phyloP scores from a whole-genome alignment of 176 grass and related monocot genomes.

The Avena sativa region DNA sequence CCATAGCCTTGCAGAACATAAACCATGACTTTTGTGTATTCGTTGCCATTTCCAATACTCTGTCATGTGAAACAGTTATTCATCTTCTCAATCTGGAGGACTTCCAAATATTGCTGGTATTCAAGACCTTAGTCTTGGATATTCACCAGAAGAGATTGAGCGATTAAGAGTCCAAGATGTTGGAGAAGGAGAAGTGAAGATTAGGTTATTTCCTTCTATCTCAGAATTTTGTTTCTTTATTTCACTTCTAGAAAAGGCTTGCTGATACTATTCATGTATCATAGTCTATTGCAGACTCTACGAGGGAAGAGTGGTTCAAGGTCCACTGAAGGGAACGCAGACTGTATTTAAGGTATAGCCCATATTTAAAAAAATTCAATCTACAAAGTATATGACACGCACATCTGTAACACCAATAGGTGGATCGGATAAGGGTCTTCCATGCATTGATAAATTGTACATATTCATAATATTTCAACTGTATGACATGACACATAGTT shows the following conservation, averaged over 20 bases:
- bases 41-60: slow-evolving; percentile 20
- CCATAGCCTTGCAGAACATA: not conserved
- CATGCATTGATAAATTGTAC: slow-evolving; percentile 27
- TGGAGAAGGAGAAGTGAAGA: slow-evolving; percentile 93
- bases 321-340: slow-evolving; percentile 62
- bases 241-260: slow-evolving; percentile 3
- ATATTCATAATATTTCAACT: slow-evolving; percentile 19
- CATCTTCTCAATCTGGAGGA: slow-evolving; percentile 78
- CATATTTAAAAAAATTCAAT: not conserved
- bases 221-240: slow-evolving; percentile 10
- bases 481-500: slow-evolving; percentile 22
- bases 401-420: not conserved
- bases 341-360: slow-evolving; percentile 79
- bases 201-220: slow-evolving; percentile 64
- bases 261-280: slow-evolving; percentile 56
- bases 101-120: slow-evolving; percentile 50
- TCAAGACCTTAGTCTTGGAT: slow-evolving; percentile 57
- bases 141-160: slow-evolving; percentile 71
- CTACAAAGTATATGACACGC: not conserved
- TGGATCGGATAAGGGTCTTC: not conserved
- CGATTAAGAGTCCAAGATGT: slow-evolving; percentile 73
- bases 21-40: not conserved
- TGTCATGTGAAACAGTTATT: slow-evolving; percentile 66
- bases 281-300: slow-evolving; percentile 80
- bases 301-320: slow-evolving; percentile 87